Conservation (phyloP, 2,329 filamentous ascomycete genomes). For the Exutisphaerella laricina region DNA sequence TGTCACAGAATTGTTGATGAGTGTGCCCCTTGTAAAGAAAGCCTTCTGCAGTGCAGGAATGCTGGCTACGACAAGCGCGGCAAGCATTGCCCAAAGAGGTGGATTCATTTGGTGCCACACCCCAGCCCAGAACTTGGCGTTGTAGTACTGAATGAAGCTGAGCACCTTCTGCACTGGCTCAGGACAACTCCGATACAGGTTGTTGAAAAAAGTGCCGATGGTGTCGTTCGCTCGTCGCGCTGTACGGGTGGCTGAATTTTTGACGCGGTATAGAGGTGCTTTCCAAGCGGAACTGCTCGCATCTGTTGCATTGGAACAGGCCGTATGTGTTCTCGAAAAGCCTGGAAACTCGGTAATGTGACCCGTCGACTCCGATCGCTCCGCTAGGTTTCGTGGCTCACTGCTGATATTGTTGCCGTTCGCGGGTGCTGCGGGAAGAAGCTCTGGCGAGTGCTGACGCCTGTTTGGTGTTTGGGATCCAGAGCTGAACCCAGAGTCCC, state of each 20-base stretch:
- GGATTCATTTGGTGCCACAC: constrained; percentile 97
- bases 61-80: constrained; percentile 84
- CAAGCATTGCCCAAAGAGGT: constrained; percentile 93
- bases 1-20: constrained; percentile 88
- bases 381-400: constrained; percentile 37
- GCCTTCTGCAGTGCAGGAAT: constrained; percentile 73
- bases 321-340: constrained; percentile 28
- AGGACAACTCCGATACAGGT: constrained; percentile 49
- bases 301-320: constrained; percentile 9
- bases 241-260: constrained; percentile 18
- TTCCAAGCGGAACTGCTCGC: constrained; percentile 21
- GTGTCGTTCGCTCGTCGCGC: constrained; percentile 24
- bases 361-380: constrained; percentile 39
- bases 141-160: constrained; percentile 37
- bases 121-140: constrained; percentile 55
- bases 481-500: constrained; percentile 44
- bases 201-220: constrained; percentile 31
- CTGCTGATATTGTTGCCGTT: constrained; percentile 44
- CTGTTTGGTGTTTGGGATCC: constrained; percentile 41
- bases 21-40: constrained; percentile 85
- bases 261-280: constrained; percentile 21
- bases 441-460: constrained; percentile 9
- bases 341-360: constrained; percentile 48
- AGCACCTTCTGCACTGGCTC: constrained; percentile 47
- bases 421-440: constrained; percentile 39